A percentile compares a stretch with the other conserved stretches of the same genome.
Evolutionary conservation across 345 rosid genomes (phyloP).

Genomic region (Barbarea vulgaris): DNA sequence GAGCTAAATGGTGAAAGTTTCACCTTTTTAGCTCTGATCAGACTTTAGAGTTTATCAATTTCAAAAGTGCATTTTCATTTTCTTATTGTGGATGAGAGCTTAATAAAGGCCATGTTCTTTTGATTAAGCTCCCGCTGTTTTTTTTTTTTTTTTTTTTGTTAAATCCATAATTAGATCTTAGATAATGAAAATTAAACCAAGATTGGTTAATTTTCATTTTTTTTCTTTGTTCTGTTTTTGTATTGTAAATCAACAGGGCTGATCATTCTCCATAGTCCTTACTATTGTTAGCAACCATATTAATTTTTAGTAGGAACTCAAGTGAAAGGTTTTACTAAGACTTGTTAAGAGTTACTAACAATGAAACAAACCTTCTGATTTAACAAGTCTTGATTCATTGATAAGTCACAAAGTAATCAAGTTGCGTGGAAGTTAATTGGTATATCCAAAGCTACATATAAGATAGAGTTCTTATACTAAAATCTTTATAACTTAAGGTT

Average conservation of each 20-base stretch:
- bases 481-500: constrained; percentile 32
- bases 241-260: background rate
- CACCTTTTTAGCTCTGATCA: constrained; percentile 5
- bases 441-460: constrained; percentile 15
- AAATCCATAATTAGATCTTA: background rate
- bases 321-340: constrained; percentile 5
- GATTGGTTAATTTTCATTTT: background rate
- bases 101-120: constrained; percentile 13
- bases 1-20: background rate
- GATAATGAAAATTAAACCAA: constrained; percentile 3
- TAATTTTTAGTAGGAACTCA: background rate
- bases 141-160: background rate
- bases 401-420: background rate
- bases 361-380: background rate
- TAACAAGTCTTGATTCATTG: background rate
- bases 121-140: background rate
- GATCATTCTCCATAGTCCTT: background rate
- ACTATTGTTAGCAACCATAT: background rate
- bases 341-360: background rate
- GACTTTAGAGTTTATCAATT: background rate
- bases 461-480: background rate
- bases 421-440: background rate
- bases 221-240: constrained; percentile 3
- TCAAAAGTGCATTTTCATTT: background rate
- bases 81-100: constrained; percentile 1